A percentile compares a stretch with the other conserved stretches of the same genome.
These are phyloP conservation scores for Mortierella sp. DNA, from an alignment of 371 early-diverging fungal genomes.

Conservation along the genomic window DNA sequence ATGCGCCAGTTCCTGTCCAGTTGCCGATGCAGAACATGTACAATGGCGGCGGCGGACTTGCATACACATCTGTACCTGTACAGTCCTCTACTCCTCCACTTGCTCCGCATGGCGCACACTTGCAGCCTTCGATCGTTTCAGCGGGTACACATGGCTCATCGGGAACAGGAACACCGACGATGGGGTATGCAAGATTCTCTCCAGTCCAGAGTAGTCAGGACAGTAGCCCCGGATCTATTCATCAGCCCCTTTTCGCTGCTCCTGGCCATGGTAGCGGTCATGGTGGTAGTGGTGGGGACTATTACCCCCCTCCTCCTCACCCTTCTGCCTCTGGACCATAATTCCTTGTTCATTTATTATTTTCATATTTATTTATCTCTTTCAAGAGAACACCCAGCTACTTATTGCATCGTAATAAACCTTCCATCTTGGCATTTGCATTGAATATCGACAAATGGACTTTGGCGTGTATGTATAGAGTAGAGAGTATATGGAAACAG, in stretches of 20 bases:
- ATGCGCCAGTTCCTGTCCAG: neutral
- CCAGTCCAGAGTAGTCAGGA: neutral
- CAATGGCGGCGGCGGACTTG: neutral
- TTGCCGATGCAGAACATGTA: neutral
- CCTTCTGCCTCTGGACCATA: neutral
- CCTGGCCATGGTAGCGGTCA: neutral
- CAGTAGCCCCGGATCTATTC: neutral
- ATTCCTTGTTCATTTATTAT: neutral
- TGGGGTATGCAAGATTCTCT: neutral
- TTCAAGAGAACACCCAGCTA: no score
- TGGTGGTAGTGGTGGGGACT: neutral
- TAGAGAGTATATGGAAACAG: no score
- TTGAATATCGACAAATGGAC: no score
- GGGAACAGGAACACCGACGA: neutral
- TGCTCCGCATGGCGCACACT: neutral
- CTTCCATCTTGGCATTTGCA: no score
- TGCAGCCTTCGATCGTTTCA: neutral
- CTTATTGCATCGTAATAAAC: neutral
- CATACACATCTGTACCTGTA: neutral
- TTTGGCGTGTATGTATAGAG: no score
- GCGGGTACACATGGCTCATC: neutral
- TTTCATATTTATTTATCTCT: neutral
- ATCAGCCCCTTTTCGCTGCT: neutral
- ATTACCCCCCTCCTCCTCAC: neutral
- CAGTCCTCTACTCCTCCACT: neutral